phyloP scores from a whole-genome alignment of 306 rosid genomes.

The Fragaria ananassa region DNA sequence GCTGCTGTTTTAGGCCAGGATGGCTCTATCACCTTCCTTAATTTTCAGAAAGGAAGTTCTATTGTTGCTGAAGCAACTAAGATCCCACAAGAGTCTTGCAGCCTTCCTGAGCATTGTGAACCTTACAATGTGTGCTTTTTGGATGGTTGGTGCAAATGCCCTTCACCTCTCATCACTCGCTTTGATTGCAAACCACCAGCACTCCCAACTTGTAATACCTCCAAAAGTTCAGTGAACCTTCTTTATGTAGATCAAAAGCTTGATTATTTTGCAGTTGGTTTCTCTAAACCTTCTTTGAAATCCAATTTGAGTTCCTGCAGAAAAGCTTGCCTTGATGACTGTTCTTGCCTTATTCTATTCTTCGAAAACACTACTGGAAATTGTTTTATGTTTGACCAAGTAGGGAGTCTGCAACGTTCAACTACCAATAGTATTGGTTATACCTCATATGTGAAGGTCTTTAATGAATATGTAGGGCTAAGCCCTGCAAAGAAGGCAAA shows the following conservation, averaged over 20 bases:
- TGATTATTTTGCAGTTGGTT: conserved; percentile 36
- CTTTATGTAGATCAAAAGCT: conserved; percentile 30
- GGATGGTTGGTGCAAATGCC: conserved; percentile 26
- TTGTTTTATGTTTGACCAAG: conserved; percentile 33
- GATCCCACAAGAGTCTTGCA: conserved; percentile 28
- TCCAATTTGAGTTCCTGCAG: conserved; percentile 31
- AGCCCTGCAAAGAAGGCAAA: neutral
- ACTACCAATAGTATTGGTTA: conserved; percentile 21
- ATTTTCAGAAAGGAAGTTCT: conserved; percentile 25
- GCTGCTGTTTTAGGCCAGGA: conserved; percentile 26
- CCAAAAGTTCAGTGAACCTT: conserved; percentile 20
- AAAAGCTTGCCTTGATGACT: conserved; percentile 29
- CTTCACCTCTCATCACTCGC: conserved; percentile 16
- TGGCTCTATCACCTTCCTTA: conserved; percentile 21
- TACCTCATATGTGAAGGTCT: conserved; percentile 25
- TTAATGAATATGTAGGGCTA: neutral
- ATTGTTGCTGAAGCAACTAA: conserved; percentile 12
- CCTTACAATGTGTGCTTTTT: conserved; percentile 33
- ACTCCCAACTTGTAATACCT: conserved; percentile 26
- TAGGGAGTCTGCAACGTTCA: conserved; percentile 29
- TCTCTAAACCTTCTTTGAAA: conserved; percentile 20
- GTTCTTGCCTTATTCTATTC: conserved; percentile 36
- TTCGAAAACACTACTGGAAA: conserved; percentile 21
- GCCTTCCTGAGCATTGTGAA: conserved; percentile 41
- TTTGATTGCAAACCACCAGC: conserved; percentile 24